Evolutionary conservation across 768 basidiomycete genomes (phyloP).

Genomic region (Serendipita sp.): DNA sequence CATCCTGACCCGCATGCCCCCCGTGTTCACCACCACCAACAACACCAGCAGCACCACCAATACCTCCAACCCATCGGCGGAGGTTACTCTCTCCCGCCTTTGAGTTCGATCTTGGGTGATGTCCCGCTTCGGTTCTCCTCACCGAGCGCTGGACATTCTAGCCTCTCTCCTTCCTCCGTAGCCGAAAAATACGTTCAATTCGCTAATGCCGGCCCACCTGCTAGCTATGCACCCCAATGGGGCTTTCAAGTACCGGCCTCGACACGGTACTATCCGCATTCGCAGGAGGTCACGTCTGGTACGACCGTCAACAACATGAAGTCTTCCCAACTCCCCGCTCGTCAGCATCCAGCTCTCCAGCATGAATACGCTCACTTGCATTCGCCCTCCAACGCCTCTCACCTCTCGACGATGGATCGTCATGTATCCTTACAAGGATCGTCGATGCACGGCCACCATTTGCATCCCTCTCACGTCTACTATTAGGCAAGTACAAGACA

Average conservation of each 20-base stretch:
- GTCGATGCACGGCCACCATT: too few relatives aligned
- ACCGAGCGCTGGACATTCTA: not conserved
- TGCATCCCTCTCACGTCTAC: too few relatives aligned
- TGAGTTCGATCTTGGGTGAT: not conserved
- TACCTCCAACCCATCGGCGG: not conserved
- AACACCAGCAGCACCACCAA: not conserved
- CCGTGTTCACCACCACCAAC: not conserved
- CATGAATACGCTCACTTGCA: too few relatives aligned
- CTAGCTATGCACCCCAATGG: conserved; percentile 2
- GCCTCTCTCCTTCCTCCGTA: not conserved
- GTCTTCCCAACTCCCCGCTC: too few relatives aligned
- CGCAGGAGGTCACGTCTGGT: too few relatives aligned
- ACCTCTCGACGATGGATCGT: too few relatives aligned
- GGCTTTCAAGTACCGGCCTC: not conserved
- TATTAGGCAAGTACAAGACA: too few relatives aligned
- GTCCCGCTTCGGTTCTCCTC: not conserved
- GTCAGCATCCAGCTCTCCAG: too few relatives aligned
- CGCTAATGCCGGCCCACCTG: conserved; percentile 2
- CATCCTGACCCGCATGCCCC: not conserved
- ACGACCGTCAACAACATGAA: too few relatives aligned
- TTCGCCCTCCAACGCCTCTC: too few relatives aligned
- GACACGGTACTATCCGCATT: not conserved
- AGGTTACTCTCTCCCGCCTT: conserved; percentile 2
- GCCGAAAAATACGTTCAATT: not conserved
- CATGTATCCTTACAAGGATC: too few relatives aligned